phyloP scores from a whole-genome alignment of 2,329 filamentous ascomycete genomes.

The Fusarium siculi region DNA sequence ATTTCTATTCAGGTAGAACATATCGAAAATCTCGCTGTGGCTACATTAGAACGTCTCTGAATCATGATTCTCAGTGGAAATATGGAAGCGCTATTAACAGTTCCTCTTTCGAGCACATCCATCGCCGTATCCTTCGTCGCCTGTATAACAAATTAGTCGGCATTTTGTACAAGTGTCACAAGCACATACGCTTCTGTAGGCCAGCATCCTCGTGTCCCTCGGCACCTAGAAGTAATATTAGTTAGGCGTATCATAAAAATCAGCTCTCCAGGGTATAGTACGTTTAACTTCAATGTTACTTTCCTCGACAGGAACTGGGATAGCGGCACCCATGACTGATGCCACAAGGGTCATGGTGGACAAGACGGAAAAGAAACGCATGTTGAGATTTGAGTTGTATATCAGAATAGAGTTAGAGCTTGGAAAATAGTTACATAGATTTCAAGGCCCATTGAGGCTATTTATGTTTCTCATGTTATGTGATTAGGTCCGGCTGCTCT shows the following conservation, averaged over 20 bases:
- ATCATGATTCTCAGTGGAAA: background rate
- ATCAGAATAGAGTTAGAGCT: fast-evolving
- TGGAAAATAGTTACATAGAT: fast-evolving
- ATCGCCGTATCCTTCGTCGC: background rate
- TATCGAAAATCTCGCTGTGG: background rate
- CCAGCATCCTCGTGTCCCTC: background rate
- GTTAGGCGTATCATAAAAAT: fast-evolving
- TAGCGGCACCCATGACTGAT: background rate
- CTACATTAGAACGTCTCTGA: fast-evolving
- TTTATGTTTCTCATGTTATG: background rate
- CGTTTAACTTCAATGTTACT: background rate
- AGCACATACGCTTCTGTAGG: background rate
- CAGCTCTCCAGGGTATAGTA: fast-evolving
- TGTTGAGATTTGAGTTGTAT: background rate
- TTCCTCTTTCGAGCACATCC: background rate
- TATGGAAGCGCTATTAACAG: background rate
- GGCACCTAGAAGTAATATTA: fast-evolving
- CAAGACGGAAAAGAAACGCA: background rate
- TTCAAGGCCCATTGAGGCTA: background rate
- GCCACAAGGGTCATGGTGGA: background rate
- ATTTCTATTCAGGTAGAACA: slow-evolving; percentile 28
- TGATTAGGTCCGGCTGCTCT: background rate
- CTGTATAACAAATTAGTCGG: background rate
- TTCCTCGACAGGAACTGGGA: background rate
- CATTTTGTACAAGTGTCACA: fast-evolving